Evolutionary conservation across 2,329 filamentous ascomycete genomes (phyloP).

Genomic region (Sarocladiaceae sp.): DNA sequence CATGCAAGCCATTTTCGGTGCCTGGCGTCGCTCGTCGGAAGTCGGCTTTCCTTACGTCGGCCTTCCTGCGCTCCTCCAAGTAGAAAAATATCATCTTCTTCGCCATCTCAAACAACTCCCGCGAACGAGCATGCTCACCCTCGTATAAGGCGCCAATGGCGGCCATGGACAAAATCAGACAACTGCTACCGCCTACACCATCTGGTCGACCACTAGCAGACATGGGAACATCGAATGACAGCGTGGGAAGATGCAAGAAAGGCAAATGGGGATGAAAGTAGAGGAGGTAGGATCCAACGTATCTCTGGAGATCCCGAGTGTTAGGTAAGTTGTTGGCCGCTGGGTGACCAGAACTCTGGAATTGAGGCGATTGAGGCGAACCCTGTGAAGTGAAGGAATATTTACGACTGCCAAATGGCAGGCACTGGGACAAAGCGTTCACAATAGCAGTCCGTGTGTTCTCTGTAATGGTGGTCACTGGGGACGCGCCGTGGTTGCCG

Average conservation of each 20-base stretch:
- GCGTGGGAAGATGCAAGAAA: constrained; percentile 87
- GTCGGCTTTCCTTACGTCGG: constrained; percentile 67
- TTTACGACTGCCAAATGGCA: constrained; percentile 55
- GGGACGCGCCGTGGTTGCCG: constrained; percentile 54
- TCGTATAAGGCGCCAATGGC: constrained; percentile 83
- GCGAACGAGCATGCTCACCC: constrained; percentile 72
- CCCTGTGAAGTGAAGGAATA: constrained; percentile 56
- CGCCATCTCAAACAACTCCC: constrained; percentile 84
- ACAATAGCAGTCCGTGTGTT: constrained; percentile 58
- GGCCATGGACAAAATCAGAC: constrained; percentile 77
- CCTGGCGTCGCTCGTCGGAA: constrained; percentile 48
- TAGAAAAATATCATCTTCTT: constrained; percentile 96
- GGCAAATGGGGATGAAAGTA: constrained; percentile 93
- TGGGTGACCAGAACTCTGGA: constrained; percentile 42
- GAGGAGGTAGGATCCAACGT: constrained; percentile 82
- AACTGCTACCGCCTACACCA: constrained; percentile 74
- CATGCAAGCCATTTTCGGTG: constrained; percentile 41
- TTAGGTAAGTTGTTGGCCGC: constrained; percentile 63
- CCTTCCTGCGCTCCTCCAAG: constrained; percentile 84
- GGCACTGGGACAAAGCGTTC: constrained; percentile 54
- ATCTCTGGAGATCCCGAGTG: constrained; percentile 83
- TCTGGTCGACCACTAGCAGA: constrained; percentile 58
- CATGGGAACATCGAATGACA: constrained; percentile 80
- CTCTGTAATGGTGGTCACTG: constrained; percentile 62
- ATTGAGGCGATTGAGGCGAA: constrained; percentile 51